These are phyloP conservation scores for Euphrasia confusa DNA, from an alignment of 257 asterid species.

Conservation along the genomic window DNA sequence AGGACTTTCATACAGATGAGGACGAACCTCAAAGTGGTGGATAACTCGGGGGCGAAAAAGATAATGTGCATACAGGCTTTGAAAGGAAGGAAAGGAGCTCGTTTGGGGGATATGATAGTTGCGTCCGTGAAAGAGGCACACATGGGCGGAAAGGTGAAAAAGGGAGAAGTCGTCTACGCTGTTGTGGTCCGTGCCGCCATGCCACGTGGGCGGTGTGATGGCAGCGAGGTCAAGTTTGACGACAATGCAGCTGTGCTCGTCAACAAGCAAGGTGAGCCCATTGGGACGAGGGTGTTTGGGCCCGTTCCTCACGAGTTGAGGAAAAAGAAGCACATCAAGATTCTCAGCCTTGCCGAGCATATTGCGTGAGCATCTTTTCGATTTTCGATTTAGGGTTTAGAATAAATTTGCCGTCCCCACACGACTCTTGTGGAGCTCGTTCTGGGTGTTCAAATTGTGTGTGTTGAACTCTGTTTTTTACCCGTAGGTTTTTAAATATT, in stretches of 20 bases:
- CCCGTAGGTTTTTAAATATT: neutral
- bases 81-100: constrained; percentile 86
- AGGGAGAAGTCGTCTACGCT: constrained; percentile 75
- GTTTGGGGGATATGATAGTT: constrained; percentile 79
- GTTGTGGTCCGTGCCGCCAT: constrained; percentile 95
- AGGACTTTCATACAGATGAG: constrained; percentile 95
- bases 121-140: constrained; percentile 93
- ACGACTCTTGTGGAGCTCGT: neutral
- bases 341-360: constrained; percentile 90
- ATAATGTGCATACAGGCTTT: constrained; percentile 90
- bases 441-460: neutral
- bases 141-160: constrained; percentile 86
- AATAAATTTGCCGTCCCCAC: neutral
- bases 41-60: constrained; percentile 85
- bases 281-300: constrained; percentile 90
- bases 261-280: constrained; percentile 90
- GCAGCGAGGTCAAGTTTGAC: constrained; percentile 86
- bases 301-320: constrained; percentile 94
- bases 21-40: constrained; percentile 88
- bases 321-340: constrained; percentile 93
- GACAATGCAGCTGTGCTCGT: constrained; percentile 87
- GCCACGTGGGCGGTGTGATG: constrained; percentile 83
- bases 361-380: constrained; percentile 39
- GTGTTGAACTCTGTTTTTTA: neutral
- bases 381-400: neutral